phyloP scores from a whole-genome alignment of 2,329 filamentous ascomycete species.

The Aspergillus nomiae region DNA sequence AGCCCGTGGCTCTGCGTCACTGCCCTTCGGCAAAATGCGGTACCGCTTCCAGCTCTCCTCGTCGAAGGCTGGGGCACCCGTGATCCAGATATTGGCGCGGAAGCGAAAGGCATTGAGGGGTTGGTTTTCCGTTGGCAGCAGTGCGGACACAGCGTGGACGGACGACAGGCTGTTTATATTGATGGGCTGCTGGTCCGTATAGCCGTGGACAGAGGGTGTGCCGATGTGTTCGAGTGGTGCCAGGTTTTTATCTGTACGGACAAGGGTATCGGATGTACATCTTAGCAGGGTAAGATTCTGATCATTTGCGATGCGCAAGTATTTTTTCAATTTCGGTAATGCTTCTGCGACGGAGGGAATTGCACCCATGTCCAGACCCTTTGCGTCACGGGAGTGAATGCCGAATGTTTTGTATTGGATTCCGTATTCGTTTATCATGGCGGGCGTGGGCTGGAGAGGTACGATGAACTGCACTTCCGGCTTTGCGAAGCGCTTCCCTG shows the following conservation, averaged over 20 bases:
- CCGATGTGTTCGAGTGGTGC: constrained; percentile 24
- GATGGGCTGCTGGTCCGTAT: constrained; percentile 27
- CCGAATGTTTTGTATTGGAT: not conserved
- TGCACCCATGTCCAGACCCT: not conserved
- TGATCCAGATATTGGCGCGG: constrained; percentile 25
- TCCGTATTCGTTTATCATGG: not conserved
- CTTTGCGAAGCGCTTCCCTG: not conserved
- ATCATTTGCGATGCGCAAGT: not conserved
- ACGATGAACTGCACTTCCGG: not conserved
- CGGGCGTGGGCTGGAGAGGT: not conserved
- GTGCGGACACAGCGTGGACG: constrained; percentile 21
- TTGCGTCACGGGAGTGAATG: constrained; percentile 1
- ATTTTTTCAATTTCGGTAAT: not conserved
- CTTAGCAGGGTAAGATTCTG: not conserved
- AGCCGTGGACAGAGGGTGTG: constrained; percentile 23
- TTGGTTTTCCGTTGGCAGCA: constrained; percentile 23
- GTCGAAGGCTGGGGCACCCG: constrained; percentile 19
- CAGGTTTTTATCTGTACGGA: constrained; percentile 22
- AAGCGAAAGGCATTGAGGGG: constrained; percentile 25
- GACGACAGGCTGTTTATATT: constrained; percentile 26
- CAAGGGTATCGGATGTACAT: constrained; percentile 22
- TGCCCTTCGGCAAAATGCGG: constrained; percentile 14
- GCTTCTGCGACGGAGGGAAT: not conserved
- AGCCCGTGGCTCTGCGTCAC: constrained; percentile 6
- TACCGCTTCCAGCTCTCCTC: constrained; percentile 26